Conservation (phyloP, 129 eudicot genomes). For the Flaveria robusta region DNA sequence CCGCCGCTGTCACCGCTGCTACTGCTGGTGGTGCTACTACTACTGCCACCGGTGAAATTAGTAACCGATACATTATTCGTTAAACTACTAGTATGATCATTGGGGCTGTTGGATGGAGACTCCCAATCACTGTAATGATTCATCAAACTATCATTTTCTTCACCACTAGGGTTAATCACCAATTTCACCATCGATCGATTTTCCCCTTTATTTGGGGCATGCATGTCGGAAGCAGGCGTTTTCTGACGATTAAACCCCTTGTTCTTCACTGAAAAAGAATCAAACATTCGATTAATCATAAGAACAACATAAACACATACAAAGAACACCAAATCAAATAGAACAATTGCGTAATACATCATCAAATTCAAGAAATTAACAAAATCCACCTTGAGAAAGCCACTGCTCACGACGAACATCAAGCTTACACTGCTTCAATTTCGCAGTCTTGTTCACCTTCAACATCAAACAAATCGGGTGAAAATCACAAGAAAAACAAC, state of each 20-base stretch:
- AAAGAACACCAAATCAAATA: neutral
- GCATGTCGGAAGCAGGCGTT: conserved; percentile 30
- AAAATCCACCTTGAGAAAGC: conserved; percentile 69
- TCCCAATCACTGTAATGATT: conserved; percentile 55
- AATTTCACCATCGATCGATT: conserved; percentile 29
- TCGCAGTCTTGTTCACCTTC: conserved; percentile 74
- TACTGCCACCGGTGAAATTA: conserved; percentile 50
- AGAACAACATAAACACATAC: neutral
- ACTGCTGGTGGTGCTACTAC: conserved; percentile 51
- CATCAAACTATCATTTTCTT: conserved; percentile 45
- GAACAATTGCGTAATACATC: neutral
- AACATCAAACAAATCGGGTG: conserved; percentile 2
- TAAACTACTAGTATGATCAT: conserved; percentile 45
- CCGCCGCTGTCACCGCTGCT: conserved; percentile 59
- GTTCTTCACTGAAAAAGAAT: conserved; percentile 50
- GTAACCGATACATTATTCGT: conserved; percentile 49
- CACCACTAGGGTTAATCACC: conserved; percentile 41
- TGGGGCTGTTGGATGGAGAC: conserved; percentile 54
- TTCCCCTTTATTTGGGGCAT: conserved; percentile 34
- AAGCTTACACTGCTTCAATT: conserved; percentile 72
- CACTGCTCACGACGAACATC: conserved; percentile 93
- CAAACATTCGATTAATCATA: neutral
- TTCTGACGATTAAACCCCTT: conserved; percentile 38
- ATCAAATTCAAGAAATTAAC: neutral
- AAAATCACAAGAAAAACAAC: neutral